Conservation (phyloP, 345 rosid genomes). For the Turritis glabra region DNA sequence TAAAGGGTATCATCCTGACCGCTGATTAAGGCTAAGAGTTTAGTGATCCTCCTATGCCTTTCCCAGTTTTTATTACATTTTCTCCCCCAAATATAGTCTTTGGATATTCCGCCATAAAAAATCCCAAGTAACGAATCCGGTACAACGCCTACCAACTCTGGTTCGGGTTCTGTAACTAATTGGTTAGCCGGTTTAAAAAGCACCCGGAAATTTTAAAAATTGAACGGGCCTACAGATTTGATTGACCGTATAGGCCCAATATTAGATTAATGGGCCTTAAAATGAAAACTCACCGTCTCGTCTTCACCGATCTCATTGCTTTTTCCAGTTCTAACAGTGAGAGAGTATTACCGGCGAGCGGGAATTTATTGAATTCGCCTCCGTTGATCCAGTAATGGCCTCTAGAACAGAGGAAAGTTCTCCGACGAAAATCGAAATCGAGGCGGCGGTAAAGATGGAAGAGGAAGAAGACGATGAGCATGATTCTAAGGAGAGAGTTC, state of each 20-base stretch:
- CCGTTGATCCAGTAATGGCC: conserved; percentile 39
- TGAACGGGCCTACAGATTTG: neutral
- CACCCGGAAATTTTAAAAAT: too few species aligned
- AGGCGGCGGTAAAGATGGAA: conserved; percentile 15
- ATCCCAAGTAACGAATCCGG: neutral
- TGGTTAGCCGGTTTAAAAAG: neutral
- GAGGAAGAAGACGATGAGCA: conserved; percentile 74
- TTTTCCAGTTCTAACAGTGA: neutral
- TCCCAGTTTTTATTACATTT: neutral
- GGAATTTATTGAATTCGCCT: conserved; percentile 15
- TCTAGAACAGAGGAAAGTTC: conserved; percentile 32
- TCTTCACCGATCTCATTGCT: conserved; percentile 9
- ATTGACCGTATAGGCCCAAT: neutral
- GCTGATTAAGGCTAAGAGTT: conserved; percentile 41
- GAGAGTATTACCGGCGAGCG: conserved; percentile 29
- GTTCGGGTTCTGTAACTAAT: neutral
- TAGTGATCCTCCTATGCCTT: conserved; percentile 42
- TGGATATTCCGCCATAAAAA: conserved; percentile 37
- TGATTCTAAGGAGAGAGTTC: conserved; percentile 67
- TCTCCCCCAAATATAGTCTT: conserved; percentile 7
- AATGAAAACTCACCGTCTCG: neutral
- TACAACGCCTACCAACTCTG: neutral
- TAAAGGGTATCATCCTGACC: conserved; percentile 29
- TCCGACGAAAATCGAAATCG: conserved; percentile 26
- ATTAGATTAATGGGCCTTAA: neutral